These are phyloP conservation scores for Theileria equi DNA, from an alignment of 169 alveolate genomes.

Conservation along the genomic window DNA sequence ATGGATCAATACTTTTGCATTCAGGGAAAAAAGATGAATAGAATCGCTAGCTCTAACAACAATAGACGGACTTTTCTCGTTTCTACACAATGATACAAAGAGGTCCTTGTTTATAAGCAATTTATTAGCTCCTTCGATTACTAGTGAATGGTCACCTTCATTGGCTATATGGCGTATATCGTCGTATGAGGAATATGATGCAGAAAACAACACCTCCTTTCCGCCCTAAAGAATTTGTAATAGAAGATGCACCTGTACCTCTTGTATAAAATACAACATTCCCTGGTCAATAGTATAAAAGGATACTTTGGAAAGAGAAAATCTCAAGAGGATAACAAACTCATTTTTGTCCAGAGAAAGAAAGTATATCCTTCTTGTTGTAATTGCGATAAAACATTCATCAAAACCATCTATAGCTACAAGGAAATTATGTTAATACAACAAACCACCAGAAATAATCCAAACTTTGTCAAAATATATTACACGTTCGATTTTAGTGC, in stretches of 20 bases:
- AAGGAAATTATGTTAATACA: neutral
- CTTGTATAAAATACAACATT: neutral
- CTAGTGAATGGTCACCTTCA: too few species aligned
- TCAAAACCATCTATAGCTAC: neutral
- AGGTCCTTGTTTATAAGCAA: too few species aligned
- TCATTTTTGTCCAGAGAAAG: neutral
- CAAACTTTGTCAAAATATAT: slow-evolving; percentile 29
- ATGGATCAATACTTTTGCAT: too few species aligned
- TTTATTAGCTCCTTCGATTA: too few species aligned
- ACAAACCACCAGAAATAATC: neutral
- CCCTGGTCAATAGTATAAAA: slow-evolving; percentile 7
- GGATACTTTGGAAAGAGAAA: neutral
- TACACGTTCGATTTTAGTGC: slow-evolving; percentile 26
- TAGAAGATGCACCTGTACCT: neutral
- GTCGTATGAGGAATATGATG: neutral
- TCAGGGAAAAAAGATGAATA: too few species aligned
- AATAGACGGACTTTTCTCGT: too few species aligned
- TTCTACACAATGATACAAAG: too few species aligned
- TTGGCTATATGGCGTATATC: neutral
- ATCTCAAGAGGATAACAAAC: neutral
- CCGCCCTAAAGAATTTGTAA: neutral
- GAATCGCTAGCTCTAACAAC: too few species aligned
- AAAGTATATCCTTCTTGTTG: neutral
- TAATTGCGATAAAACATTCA: neutral
- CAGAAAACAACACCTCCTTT: neutral